Percentiles rank a stretch among this genome's conserved stretches.
These are phyloP conservation scores for Phytophthora palmivora DNA, from an alignment of 352 stramenopile species.

Conservation along the genomic window DNA sequence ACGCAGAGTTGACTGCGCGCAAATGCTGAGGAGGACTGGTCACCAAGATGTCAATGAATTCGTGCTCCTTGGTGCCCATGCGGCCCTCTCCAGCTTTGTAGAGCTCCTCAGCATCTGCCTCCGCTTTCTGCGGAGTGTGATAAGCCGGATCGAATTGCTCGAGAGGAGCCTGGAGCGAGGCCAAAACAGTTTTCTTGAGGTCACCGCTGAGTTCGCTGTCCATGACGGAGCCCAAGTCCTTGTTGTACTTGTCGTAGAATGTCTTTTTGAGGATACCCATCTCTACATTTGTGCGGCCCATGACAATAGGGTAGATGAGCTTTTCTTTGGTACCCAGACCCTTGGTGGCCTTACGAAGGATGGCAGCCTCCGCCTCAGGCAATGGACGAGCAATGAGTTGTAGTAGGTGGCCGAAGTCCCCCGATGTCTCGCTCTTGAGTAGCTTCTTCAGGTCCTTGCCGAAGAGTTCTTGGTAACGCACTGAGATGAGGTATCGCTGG, in stretches of 20 bases:
- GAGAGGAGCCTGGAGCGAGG: conserved; percentile 64
- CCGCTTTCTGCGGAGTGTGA: conserved; percentile 68
- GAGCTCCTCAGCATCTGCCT: conserved; percentile 61
- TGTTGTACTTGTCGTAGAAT: conserved; percentile 66
- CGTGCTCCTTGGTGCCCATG: conserved; percentile 71
- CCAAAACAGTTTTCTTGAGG: conserved; percentile 78
- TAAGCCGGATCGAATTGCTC: conserved; percentile 59
- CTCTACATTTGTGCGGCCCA: conserved; percentile 74
- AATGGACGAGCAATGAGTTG: conserved; percentile 60
- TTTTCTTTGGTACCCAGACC: conserved; percentile 74
- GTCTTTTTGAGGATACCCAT: conserved; percentile 85
- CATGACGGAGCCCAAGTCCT: conserved; percentile 67
- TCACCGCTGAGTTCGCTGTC: conserved; percentile 72
- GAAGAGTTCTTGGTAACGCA: conserved; percentile 75
- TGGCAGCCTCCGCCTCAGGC: conserved; percentile 68
- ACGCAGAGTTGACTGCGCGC: conserved; percentile 59
- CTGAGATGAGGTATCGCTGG: conserved; percentile 68
- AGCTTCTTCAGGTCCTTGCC: conserved; percentile 59
- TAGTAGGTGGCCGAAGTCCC: conserved; percentile 72
- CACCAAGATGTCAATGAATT: conserved; percentile 66
- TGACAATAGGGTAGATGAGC: conserved; percentile 71
- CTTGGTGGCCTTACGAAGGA: conserved; percentile 73
- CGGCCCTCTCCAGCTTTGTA: conserved; percentile 78
- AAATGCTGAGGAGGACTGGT: conserved; percentile 64
- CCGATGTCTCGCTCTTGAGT: too few species aligned